Percentiles rank a stretch among this genome's conserved stretches.
Evolutionary conservation across 2,329 filamentous ascomycete species (phyloP).

Genomic region (Simplicillium aogashimaense): DNA sequence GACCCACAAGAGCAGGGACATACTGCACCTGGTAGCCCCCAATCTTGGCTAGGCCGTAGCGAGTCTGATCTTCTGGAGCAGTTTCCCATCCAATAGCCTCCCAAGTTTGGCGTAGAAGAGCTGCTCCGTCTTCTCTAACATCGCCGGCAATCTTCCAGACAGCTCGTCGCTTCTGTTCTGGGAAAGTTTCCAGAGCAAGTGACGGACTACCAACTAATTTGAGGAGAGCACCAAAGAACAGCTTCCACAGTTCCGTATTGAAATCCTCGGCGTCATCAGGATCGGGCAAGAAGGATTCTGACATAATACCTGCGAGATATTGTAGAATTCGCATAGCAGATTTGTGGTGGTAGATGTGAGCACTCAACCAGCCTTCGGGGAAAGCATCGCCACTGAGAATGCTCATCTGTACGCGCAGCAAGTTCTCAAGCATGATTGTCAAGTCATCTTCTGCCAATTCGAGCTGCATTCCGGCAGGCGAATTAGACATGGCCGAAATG

Average conservation of each 20-base stretch:
- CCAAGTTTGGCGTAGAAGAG: constrained; percentile 78
- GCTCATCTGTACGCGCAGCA: constrained; percentile 77
- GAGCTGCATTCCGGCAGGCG: constrained; percentile 60
- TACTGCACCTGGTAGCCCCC: constrained; percentile 98
- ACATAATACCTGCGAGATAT: constrained; percentile 67
- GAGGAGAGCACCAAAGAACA: constrained; percentile 82
- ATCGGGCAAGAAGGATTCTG: constrained; percentile 76
- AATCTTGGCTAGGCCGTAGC: constrained; percentile 73
- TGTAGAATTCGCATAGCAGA: constrained; percentile 80
- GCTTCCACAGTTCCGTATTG: constrained; percentile 87
- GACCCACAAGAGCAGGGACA: constrained; percentile 81
- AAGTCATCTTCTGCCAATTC: constrained; percentile 68
- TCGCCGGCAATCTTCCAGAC: constrained; percentile 99
- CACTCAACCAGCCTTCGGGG: constrained; percentile 80
- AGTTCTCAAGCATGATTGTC: constrained; percentile 64
- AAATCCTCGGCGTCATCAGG: constrained; percentile 88
- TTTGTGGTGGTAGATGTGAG: constrained; percentile 87
- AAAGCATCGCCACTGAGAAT: constrained; percentile 86
- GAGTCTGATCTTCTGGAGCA: constrained; percentile 62
- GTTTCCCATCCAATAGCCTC: constrained; percentile 96
- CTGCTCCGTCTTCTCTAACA: constrained; percentile 83
- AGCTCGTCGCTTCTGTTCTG: constrained; percentile 88
- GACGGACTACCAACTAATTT: constrained; percentile 83
- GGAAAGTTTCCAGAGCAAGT: constrained; percentile 87
- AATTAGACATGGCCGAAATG: constrained; percentile 70